These are phyloP conservation scores for Nitzschia inconspicua DNA, from an alignment of 108 stramenopile species.

Conservation along the genomic window DNA sequence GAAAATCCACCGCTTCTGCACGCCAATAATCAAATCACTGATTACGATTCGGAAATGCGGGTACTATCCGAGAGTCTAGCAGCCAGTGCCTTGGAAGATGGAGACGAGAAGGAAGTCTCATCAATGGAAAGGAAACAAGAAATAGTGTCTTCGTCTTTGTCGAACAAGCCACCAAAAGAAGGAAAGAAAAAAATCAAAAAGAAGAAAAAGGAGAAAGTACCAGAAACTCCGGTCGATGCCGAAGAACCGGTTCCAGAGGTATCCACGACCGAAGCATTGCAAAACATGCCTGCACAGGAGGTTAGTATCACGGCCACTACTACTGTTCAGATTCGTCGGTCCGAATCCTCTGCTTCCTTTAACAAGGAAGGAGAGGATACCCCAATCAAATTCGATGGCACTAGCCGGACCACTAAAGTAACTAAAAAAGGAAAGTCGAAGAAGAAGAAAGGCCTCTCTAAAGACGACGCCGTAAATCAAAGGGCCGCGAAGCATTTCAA, in stretches of 20 bases:
- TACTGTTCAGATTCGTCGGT: conserved; percentile 60
- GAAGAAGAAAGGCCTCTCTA: conserved; percentile 55
- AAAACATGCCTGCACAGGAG: conserved; percentile 66
- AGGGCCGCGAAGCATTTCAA: conserved; percentile 78
- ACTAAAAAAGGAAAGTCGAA: conserved; percentile 56
- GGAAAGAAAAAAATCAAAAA: conserved; percentile 21
- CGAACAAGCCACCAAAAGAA: neutral
- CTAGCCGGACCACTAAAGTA: neutral
- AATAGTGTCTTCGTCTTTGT: neutral
- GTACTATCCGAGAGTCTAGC: conserved; percentile 34
- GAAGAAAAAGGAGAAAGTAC: conserved; percentile 37
- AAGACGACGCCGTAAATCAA: conserved; percentile 68
- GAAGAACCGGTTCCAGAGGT: conserved; percentile 23
- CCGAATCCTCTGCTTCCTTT: conserved; percentile 38
- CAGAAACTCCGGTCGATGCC: neutral
- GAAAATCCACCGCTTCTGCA: neutral
- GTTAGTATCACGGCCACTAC: conserved; percentile 77
- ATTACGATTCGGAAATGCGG: conserved; percentile 35
- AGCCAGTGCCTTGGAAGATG: conserved; percentile 36
- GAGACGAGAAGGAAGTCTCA: conserved; percentile 5
- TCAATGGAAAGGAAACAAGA: conserved; percentile 34
- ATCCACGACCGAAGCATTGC: conserved; percentile 62
- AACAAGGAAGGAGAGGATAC: conserved; percentile 30
- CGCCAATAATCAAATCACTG: neutral
- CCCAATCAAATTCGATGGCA: conserved; percentile 9